phyloP scores from a whole-genome alignment of 2,329 filamentous ascomycete species.

The Aspergillus ibericus region DNA sequence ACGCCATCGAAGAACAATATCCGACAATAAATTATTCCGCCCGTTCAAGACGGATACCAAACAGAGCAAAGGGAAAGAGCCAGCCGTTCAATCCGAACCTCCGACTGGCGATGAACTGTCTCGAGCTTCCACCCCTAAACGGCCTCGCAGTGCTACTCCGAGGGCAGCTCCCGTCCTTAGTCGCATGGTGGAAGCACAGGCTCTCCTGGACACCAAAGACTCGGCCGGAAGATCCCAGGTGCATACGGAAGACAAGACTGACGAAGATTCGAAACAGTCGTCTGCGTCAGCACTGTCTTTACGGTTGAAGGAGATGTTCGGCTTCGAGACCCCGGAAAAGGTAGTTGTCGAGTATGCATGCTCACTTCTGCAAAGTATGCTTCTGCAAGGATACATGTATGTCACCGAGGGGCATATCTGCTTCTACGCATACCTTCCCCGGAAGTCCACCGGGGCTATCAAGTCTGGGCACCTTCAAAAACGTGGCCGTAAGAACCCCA shows the following conservation, averaged over 20 bases:
- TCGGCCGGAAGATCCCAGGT: conserved; percentile 21
- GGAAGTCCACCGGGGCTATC: conserved; percentile 74
- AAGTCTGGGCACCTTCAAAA: conserved; percentile 91
- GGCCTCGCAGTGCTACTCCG: conserved; percentile 39
- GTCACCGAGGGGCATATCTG: conserved; percentile 91
- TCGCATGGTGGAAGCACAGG: conserved; percentile 71
- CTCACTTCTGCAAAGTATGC: conserved; percentile 85
- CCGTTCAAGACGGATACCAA: conserved; percentile 60
- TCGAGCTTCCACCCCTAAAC: conserved; percentile 21
- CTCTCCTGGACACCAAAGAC: conserved; percentile 51
- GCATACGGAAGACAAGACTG: conserved; percentile 40
- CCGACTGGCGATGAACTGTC: conserved; percentile 17
- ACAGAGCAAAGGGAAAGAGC: conserved; percentile 23
- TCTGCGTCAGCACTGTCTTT: conserved; percentile 62
- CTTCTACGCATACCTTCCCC: conserved; percentile 96
- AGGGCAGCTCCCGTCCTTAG: conserved; percentile 71
- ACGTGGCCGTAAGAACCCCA: conserved; percentile 81
- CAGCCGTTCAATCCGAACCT: conserved; percentile 21
- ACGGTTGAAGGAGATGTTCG: conserved; percentile 79
- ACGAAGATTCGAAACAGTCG: conserved; percentile 50
- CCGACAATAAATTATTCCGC: conserved; percentile 59
- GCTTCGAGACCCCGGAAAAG: conserved; percentile 77
- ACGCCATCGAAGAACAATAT: conserved; percentile 60
- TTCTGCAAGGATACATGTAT: conserved; percentile 94
- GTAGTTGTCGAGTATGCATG: conserved; percentile 91